A percentile compares a stretch with the other conserved stretches of the same genome.
Evolutionary conservation across 1,284 basidiomycete species (phyloP).

Genomic region (Microbotryum scabiosae): DNA sequence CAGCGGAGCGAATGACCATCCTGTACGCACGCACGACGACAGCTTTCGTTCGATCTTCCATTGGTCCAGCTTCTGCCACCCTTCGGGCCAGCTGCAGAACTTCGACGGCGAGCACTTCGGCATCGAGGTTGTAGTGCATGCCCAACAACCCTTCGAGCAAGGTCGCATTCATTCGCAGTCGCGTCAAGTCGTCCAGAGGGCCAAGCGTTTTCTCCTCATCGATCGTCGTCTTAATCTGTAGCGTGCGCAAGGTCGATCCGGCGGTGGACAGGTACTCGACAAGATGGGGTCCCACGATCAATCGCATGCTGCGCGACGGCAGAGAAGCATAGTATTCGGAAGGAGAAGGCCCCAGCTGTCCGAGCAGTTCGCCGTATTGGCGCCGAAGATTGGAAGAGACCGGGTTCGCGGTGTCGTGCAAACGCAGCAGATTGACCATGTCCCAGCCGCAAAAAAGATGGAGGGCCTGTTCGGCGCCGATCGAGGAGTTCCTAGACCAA

Average conservation of each 20-base stretch:
- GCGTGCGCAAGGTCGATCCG: constrained; percentile 8
- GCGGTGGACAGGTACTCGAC: not conserved
- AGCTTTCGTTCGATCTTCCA: too few species aligned
- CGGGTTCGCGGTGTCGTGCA: too few species aligned
- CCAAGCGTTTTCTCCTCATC: not conserved
- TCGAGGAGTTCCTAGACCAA: not conserved
- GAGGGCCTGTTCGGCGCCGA: constrained; percentile 10
- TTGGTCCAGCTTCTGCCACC: too few species aligned
- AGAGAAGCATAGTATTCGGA: not conserved
- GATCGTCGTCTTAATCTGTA: constrained; percentile 1
- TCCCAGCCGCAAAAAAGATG: constrained; percentile 1
- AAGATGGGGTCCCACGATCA: not conserved
- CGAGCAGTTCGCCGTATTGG: constrained; percentile 17
- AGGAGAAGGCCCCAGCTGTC: constrained; percentile 8
- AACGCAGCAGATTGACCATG: not conserved
- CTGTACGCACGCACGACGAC: too few species aligned
- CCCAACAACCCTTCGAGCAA: not conserved
- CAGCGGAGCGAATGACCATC: too few species aligned
- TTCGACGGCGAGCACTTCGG: too few species aligned
- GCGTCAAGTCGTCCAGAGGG: not conserved
- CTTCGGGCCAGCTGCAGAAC: too few species aligned
- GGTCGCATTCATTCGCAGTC: not conserved
- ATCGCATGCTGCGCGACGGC: too few species aligned
- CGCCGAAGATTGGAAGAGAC: not conserved
- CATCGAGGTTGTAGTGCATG: too few species aligned